Conservation (phyloP, 345 rosid genomes). For the Rhodomyrtus tomentosa region DNA sequence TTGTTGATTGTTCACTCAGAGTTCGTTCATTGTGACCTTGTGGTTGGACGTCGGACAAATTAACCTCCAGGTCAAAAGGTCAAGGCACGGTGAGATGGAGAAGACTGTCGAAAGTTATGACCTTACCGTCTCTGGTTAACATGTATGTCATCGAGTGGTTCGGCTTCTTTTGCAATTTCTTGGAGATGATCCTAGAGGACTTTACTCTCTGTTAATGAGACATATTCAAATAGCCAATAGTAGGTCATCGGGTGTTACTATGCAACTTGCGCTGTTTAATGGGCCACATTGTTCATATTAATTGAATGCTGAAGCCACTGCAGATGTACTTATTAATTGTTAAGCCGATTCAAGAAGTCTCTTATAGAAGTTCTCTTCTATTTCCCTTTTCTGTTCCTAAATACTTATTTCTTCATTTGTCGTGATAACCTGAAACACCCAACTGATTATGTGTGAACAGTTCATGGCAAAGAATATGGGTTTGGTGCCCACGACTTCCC, state of each 20-base stretch:
- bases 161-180: background rate
- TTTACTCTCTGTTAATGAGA: background rate
- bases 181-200: background rate
- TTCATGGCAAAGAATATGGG: constrained; percentile 74
- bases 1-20: background rate
- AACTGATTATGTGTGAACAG: constrained; percentile 16
- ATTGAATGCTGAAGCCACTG: background rate
- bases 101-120: background rate
- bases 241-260: background rate
- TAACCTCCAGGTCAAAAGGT: background rate
- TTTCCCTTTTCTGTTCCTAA: background rate
- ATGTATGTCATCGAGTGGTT: background rate
- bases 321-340: background rate
- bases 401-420: background rate
- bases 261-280: background rate
- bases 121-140: background rate
- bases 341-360: background rate
- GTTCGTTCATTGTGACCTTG: background rate
- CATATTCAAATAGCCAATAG: background rate
- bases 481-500: constrained; percentile 82
- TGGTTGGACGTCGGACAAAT: background rate
- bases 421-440: background rate
- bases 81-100: background rate
- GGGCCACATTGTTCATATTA: background rate
- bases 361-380: background rate